Evolutionary conservation across 768 basidiomycete genomes (phyloP).

Genomic region (Boletellus sp.): DNA sequence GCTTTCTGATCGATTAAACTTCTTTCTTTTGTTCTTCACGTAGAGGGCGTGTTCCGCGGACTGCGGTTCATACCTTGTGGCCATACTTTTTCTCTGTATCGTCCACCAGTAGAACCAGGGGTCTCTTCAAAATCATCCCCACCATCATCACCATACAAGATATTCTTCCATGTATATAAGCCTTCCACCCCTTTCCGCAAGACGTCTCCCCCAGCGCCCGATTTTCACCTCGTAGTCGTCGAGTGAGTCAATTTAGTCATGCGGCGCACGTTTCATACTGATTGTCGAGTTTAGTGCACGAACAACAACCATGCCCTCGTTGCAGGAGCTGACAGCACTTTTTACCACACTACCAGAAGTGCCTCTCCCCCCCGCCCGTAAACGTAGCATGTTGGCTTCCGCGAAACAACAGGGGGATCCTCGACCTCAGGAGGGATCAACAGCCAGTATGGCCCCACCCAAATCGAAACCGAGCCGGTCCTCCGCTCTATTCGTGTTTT

Average conservation of each 20-base stretch:
- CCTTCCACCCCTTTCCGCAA: slow-evolving; percentile 83
- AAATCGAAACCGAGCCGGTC: background rate
- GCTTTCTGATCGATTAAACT: background rate
- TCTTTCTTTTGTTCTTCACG: background rate
- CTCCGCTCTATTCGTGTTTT: background rate
- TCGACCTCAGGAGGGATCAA: slow-evolving; percentile 3
- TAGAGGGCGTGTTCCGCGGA: slow-evolving; percentile 65
- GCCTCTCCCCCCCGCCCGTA: slow-evolving; percentile 60
- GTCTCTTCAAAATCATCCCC: background rate
- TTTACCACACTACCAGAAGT: slow-evolving; percentile 64
- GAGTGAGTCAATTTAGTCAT: slow-evolving; percentile 50
- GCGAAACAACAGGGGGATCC: slow-evolving; percentile 1
- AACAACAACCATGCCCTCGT: slow-evolving; percentile 75
- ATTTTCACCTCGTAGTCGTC: slow-evolving; percentile 83
- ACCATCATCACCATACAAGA: slow-evolving; percentile 45
- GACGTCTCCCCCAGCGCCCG: slow-evolving; percentile 70
- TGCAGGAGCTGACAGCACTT: slow-evolving; percentile 71
- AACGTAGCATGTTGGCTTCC: slow-evolving; percentile 15
- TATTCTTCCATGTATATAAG: slow-evolving; percentile 91
- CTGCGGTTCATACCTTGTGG: slow-evolving; percentile 74
- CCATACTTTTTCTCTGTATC: slow-evolving; percentile 44
- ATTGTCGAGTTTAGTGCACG: slow-evolving; percentile 55
- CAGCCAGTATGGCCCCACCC: background rate
- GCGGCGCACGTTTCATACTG: background rate
- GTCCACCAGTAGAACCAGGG: slow-evolving; percentile 5